Evolutionary conservation across 1,139 yeast genomes (phyloP).

Genomic region (Meyerozyma carpophila): DNA sequence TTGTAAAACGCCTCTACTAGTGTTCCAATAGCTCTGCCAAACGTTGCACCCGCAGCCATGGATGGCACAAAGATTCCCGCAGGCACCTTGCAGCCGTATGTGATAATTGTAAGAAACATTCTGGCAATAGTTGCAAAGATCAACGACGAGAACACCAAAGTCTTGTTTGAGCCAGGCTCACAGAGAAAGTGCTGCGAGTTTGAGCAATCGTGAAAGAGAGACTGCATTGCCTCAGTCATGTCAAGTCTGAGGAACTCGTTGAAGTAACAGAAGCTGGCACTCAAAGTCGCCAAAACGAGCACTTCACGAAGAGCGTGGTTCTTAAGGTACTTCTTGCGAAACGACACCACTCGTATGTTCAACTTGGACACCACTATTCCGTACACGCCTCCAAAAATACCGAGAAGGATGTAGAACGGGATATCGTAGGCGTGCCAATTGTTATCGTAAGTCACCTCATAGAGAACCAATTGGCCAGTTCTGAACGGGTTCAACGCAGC

Average conservation of each 20-base stretch:
- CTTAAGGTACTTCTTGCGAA: constrained; percentile 65
- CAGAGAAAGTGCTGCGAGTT: constrained; percentile 43
- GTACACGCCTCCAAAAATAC: constrained; percentile 86
- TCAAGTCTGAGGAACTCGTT: constrained; percentile 77
- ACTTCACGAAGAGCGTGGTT: constrained; percentile 68
- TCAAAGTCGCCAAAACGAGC: constrained; percentile 55
- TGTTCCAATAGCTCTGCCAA: constrained; percentile 81
- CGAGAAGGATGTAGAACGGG: constrained; percentile 72
- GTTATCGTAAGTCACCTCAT: constrained; percentile 79
- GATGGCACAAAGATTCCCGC: constrained; percentile 97
- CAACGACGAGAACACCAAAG: constrained; percentile 43
- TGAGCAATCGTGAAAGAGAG: constrained; percentile 80
- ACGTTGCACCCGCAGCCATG: constrained; percentile 94
- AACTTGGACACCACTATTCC: constrained; percentile 78
- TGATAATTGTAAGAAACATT: constrained; percentile 65
- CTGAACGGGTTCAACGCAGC: constrained; percentile 82
- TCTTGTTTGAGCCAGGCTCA: constrained; percentile 33
- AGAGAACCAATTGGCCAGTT: constrained; percentile 89
- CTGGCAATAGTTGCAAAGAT: constrained; percentile 69
- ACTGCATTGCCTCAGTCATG: constrained; percentile 95
- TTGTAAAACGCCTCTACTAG: constrained; percentile 55
- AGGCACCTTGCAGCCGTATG: constrained; percentile 91
- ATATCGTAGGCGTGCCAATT: constrained; percentile 87
- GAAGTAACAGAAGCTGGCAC: constrained; percentile 77
- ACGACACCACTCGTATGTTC: constrained; percentile 73